Evolutionary conservation across 768 basidiomycete genomes (phyloP).

Genomic region (Clavulina sp.): DNA sequence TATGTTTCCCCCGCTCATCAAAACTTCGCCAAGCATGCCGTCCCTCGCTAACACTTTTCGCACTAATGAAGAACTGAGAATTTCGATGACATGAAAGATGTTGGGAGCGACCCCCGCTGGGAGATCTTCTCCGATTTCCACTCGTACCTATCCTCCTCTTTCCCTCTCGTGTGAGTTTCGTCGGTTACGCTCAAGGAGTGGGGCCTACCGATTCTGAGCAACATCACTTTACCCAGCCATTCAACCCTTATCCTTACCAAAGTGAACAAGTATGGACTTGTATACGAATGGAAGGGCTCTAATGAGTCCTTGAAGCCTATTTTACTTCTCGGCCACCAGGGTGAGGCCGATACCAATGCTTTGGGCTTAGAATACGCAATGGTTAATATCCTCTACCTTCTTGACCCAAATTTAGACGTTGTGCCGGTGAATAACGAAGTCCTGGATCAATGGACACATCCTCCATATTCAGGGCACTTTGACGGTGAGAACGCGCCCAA

Average conservation of each 20-base stretch:
- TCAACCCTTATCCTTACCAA: slow-evolving; percentile 39
- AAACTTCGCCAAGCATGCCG: not conserved
- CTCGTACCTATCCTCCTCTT: slow-evolving; percentile 36
- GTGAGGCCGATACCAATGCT: slow-evolving; percentile 16
- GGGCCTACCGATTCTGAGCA: not conserved
- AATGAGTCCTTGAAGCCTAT: slow-evolving; percentile 48
- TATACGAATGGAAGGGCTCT: slow-evolving; percentile 55
- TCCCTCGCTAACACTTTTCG: not conserved
- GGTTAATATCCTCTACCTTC: not conserved
- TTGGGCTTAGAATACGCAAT: slow-evolving; percentile 2
- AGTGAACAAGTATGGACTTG: slow-evolving; percentile 61
- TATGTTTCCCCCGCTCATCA: slow-evolving; percentile 7
- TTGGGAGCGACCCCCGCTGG: slow-evolving; percentile 38
- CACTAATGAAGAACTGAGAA: slow-evolving; percentile 42
- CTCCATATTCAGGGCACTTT: slow-evolving; percentile 45
- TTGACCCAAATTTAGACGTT: slow-evolving; percentile 29
- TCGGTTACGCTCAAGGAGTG: not conserved
- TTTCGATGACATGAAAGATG: slow-evolving; percentile 30
- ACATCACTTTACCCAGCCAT: slow-evolving; percentile 28
- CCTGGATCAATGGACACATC: slow-evolving; percentile 37
- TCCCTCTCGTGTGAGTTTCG: slow-evolving; percentile 37
- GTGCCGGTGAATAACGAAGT: slow-evolving; percentile 47
- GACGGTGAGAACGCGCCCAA: slow-evolving; percentile 28
- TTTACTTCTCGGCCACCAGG: slow-evolving; percentile 51
- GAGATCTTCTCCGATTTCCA: slow-evolving; percentile 36